Base-by-base conservation (phyloP, 2,329 filamentous ascomycete species). In the Aspergillus oerlinghausenensis region DNA sequence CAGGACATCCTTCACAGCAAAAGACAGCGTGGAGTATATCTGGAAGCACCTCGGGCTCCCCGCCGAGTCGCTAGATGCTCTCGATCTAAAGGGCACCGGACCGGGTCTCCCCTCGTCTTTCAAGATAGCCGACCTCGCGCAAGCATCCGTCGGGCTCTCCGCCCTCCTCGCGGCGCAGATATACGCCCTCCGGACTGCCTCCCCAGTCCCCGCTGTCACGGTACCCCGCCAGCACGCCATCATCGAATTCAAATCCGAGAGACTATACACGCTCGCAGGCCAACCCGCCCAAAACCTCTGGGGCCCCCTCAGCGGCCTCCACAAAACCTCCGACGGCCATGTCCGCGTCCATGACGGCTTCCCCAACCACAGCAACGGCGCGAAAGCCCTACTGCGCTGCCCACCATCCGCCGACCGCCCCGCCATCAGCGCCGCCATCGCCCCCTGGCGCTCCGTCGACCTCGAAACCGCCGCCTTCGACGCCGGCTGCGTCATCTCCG, bases 271-370 rank as follows among this genome's bases (percentile, higher is more conserved):
- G 0, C 65, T 85, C 3, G 65, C 77, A 25, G 74, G 72, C 3
- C 65, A 70, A n/a, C 64, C 70, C 1, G 29, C 68, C 0, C 62
- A 67, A 0, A 68, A 73, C 0, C 52, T 69, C 0, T 79, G 74
- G 70, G 77, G 75, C 0, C 67, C 73, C 0, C 74, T 85, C 3
- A 80, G 82, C 2, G 83, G 82, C 0, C 62, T 84, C 0, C 77
- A 85, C 62, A 73, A 72, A 52, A 78, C 81, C 0, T 66, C 67
- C 0, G 81, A 84, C 56, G 82, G 82, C 1, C 71, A 80, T 51
- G 76, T 85, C 2, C 76, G 82, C 2, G 77, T 85, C 49, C 83
- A 86, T 58, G 82, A 84, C 54, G 66, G 66, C 0, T 84, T 85
- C 55, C 73, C 77, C 0, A 77, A 84, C 51, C 82, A 85, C 56